phyloP scores from a whole-genome alignment of 139 green algal species.

The Ostreobium quekettii region DNA sequence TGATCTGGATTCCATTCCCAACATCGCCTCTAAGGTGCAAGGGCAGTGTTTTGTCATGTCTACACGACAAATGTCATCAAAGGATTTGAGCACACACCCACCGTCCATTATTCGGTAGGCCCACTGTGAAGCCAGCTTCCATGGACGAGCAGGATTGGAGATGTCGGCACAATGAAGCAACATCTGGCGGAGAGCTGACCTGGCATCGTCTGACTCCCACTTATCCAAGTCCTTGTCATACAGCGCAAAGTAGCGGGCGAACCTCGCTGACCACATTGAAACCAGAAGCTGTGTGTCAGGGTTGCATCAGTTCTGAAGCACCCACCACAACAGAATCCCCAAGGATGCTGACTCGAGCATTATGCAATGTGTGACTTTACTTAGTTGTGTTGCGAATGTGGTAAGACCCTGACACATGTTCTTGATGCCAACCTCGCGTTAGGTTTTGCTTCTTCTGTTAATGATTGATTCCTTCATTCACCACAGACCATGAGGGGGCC shows the following conservation, averaged over 20 bases:
- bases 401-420: too few species aligned
- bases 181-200: slow-evolving; percentile 22
- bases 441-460: too few species aligned
- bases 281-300: background rate
- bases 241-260: background rate
- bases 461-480: too few species aligned
- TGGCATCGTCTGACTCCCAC: background rate
- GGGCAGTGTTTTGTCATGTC: background rate
- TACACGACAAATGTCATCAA: background rate
- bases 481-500: too few species aligned
- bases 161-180: slow-evolving; percentile 58
- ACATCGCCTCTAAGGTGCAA: background rate
- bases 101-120: slow-evolving; percentile 29
- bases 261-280: background rate
- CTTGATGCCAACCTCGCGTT: too few species aligned
- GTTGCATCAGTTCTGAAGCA: background rate
- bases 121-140: slow-evolving; percentile 29
- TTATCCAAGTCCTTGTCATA: background rate
- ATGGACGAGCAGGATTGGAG: slow-evolving; percentile 44
- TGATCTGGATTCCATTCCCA: background rate
- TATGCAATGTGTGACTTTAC: background rate
- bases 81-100: background rate
- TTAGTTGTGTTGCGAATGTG: background rate
- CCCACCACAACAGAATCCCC: background rate
- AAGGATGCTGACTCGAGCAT: background rate